Percentiles rank a stretch among this genome's conserved stretches.
Conservation (phyloP, 768 basidiomycete species). For the Calocera cornea region DNA sequence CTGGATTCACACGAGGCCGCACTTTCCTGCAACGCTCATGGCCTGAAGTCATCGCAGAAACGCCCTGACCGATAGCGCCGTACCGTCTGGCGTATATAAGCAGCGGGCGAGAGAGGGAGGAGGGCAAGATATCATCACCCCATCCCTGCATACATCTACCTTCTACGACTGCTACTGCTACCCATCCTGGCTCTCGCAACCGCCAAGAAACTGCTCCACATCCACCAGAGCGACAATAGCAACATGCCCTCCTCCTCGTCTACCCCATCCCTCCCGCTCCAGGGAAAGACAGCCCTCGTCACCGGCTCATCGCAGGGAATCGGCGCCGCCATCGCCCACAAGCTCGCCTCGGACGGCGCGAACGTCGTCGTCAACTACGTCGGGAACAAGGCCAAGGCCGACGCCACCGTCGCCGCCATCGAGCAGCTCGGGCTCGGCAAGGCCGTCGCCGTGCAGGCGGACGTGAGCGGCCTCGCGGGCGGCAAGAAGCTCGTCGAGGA, state of each 20-base stretch:
- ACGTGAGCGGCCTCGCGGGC: conserved; percentile 38
- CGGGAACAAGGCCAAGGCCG: conserved; percentile 30
- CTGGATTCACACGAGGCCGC: no score
- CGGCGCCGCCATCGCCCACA: conserved; percentile 41
- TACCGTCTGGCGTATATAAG: no score
- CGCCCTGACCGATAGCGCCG: no score
- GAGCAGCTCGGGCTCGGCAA: conserved; percentile 30
- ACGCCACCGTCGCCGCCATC: conserved; percentile 36
- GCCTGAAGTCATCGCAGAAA: no score
- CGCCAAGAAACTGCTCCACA: not conserved
- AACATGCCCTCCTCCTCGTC: not conserved
- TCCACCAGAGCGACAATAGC: not conserved
- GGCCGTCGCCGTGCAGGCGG: conserved; percentile 40
- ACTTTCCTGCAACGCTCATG: no score
- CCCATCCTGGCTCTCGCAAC: not conserved
- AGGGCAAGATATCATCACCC: no score
- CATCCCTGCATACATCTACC: no score
- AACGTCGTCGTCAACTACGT: conserved; percentile 47
- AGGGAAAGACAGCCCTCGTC: conserved; percentile 43
- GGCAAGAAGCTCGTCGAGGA: conserved; percentile 36
- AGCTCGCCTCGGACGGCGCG: conserved; percentile 44
- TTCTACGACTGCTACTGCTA: no score
- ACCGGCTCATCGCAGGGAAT: conserved; percentile 50
- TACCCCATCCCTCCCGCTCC: conserved; percentile 9
- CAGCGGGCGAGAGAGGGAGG: no score